These are phyloP conservation scores for Camelina neglecta DNA, from an alignment of 345 rosid genomes.

Conservation along the genomic window DNA sequence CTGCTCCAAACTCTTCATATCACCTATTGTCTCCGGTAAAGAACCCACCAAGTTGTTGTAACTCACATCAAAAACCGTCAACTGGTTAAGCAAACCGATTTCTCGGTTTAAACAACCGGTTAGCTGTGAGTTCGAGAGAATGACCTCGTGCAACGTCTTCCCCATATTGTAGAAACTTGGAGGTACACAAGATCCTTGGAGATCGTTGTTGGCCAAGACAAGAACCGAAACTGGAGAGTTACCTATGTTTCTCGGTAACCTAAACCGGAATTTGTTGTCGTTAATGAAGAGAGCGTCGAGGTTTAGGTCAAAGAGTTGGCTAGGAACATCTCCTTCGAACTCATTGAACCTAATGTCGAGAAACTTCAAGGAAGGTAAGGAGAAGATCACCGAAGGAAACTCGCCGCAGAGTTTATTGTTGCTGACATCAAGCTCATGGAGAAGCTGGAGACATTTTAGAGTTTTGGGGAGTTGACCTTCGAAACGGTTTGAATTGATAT, in stretches of 20 bases:
- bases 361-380: slow-evolving; percentile 70
- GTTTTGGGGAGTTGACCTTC: slow-evolving; percentile 60
- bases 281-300: slow-evolving; percentile 89
- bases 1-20: slow-evolving; percentile 78
- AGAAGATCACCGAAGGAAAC: slow-evolving; percentile 67
- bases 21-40: slow-evolving; percentile 66
- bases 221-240: slow-evolving; percentile 78
- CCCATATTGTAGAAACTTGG: slow-evolving; percentile 68
- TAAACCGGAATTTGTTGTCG: slow-evolving; percentile 71
- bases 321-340: slow-evolving; percentile 64
- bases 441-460: slow-evolving; percentile 54
- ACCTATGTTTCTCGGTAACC: slow-evolving; percentile 71
- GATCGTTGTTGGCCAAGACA: slow-evolving; percentile 74
- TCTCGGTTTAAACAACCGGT: slow-evolving; percentile 72
- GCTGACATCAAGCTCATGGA: slow-evolving; percentile 77
- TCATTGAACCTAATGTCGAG: slow-evolving; percentile 77
- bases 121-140: slow-evolving; percentile 58
- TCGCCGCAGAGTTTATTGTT: slow-evolving; percentile 68
- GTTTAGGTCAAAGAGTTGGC: slow-evolving; percentile 60
- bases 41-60: slow-evolving; percentile 68
- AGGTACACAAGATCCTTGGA: slow-evolving; percentile 70
- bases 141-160: slow-evolving; percentile 56
- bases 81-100: slow-evolving; percentile 55
- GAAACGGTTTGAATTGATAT: slow-evolving; percentile 78
- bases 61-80: slow-evolving; percentile 78